Conservation (phyloP, 768 basidiomycete genomes). For the Lactarius evosmus region DNA sequence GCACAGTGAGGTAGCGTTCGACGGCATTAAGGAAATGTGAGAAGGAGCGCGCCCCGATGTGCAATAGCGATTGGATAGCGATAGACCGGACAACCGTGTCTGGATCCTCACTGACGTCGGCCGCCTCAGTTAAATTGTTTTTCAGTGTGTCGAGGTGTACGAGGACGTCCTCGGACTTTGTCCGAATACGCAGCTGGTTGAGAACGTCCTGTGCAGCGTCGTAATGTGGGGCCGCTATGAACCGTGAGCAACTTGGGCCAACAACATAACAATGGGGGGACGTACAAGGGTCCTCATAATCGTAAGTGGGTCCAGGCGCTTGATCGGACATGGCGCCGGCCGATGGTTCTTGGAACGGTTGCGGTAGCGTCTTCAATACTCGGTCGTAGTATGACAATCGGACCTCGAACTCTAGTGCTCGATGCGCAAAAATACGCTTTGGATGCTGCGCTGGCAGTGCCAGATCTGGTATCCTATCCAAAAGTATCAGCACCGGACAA, state of each 20-base stretch:
- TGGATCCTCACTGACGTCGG: slow-evolving; percentile 59
- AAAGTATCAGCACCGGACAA: slow-evolving; percentile 7
- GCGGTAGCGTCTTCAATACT: slow-evolving; percentile 83
- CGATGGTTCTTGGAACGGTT: slow-evolving; percentile 67
- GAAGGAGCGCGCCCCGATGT: slow-evolving; percentile 93
- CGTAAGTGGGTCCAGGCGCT: slow-evolving; percentile 75
- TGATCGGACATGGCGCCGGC: slow-evolving; percentile 61
- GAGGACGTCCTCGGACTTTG: slow-evolving; percentile 79
- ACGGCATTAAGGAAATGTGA: slow-evolving; percentile 97
- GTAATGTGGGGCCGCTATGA: slow-evolving; percentile 68
- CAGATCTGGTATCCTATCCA: slow-evolving; percentile 82
- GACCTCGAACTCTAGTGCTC: slow-evolving; percentile 85
- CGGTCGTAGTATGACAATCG: slow-evolving; percentile 92
- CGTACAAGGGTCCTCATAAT: slow-evolving; percentile 78
- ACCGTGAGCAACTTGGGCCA: neutral
- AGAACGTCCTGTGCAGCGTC: slow-evolving; percentile 78
- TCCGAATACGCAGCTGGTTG: slow-evolving; percentile 74
- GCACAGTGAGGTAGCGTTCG: slow-evolving; percentile 83
- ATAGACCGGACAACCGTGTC: slow-evolving; percentile 71
- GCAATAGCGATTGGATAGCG: slow-evolving; percentile 80
- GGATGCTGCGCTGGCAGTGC: slow-evolving; percentile 73
- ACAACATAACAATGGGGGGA: slow-evolving; percentile 12
- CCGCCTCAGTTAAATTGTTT: slow-evolving; percentile 56
- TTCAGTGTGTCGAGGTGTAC: slow-evolving; percentile 68
- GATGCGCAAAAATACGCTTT: slow-evolving; percentile 80